Evolutionary conservation across 805 yeast genomes (phyloP).

Genomic region (Cyberlindnera meyerae): DNA sequence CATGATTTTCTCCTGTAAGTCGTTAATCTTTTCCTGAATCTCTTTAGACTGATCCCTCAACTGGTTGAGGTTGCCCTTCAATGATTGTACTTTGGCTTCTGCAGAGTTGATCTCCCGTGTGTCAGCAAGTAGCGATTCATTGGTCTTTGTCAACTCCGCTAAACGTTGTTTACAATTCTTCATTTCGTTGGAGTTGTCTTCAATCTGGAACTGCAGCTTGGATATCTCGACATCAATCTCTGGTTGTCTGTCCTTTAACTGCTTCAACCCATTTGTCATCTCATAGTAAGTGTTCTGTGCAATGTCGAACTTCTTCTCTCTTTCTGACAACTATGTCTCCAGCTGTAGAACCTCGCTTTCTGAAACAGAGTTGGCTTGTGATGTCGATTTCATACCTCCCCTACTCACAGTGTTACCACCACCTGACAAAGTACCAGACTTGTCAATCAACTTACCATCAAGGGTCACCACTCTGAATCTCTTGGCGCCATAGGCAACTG

Average conservation of each 20-base stretch:
- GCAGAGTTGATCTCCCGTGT: conserved; percentile 36
- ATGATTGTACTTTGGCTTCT: conserved; percentile 27
- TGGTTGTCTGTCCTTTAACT: conserved; percentile 62
- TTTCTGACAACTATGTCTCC: conserved; percentile 44
- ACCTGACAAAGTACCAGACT: conserved; percentile 94
- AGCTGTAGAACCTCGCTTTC: conserved; percentile 53
- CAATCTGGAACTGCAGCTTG: conserved; percentile 58
- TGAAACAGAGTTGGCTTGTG: conserved; percentile 40
- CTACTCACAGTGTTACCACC: conserved; percentile 72
- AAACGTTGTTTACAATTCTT: conserved; percentile 41
- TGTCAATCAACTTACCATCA: conserved; percentile 88
- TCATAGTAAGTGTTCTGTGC: conserved; percentile 48
- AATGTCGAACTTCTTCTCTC: conserved; percentile 49
- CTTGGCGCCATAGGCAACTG: conserved; percentile 77
- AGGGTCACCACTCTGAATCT: conserved; percentile 88
- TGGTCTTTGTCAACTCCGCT: conserved; percentile 31
- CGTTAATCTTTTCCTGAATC: conserved; percentile 50
- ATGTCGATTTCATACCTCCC: conserved; percentile 66
- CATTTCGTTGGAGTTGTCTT: conserved; percentile 51
- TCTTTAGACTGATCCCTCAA: conserved; percentile 53
- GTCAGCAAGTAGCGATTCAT: conserved; percentile 16
- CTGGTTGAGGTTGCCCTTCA: conserved; percentile 37
- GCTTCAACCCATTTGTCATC: conserved; percentile 56
- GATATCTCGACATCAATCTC: conserved; percentile 59
- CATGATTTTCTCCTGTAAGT: conserved; percentile 72